Evolutionary conservation across 2,329 filamentous ascomycete genomes (phyloP), one percentile per base, ranked within the genome.

Genomic region (Cadophora sp.): DNA sequence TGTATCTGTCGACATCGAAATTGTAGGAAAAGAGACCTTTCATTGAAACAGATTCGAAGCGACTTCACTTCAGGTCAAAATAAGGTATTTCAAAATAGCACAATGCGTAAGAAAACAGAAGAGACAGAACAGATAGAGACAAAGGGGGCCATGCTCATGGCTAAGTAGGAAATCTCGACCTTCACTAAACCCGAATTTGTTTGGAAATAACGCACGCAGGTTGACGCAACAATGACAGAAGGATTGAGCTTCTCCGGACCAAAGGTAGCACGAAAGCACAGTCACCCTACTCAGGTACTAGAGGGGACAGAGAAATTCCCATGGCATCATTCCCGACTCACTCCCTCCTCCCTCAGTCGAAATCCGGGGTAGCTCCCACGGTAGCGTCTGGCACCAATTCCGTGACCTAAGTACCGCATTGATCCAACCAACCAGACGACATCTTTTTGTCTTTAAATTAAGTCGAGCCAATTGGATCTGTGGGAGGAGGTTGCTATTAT

Each of bases 1-100:
- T 77, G 76, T 90, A 87, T n/a, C 79, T 80, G 82, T 97, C 94
- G 70, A 97, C 86, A 79, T 96, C 87, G 79, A 96, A 88, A 59
- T 76, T 45, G 22, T 64, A 59, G 2, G 43, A 22, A 61, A 22
- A 41, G 14, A 27, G 45, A 13, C 8, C 24, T 53, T 59, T 59
- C 30, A 51, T 24, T 58, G 55, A 41, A 39, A 5, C 11, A 20
- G 9, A 14, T 6, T 24, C 6, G 30, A 27, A 27, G 24, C 20
- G 33, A 53, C 50, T 59, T 62, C 16, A 41, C 43, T 27, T 58
- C 62, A 24, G 56, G 20, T 22, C 27, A 7, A 6, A 58, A 56
- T 36, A 36, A n/a, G 22, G 20, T 20, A 1, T 60, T 20, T n/a
- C 36, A n/a, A 14, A 16, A 20, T 6, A 4, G 8, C 4, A 14